Percentiles rank a stretch among this genome's conserved stretches.
Evolutionary conservation across 345 rosid species (phyloP).

Genomic region (Turritis glabra): DNA sequence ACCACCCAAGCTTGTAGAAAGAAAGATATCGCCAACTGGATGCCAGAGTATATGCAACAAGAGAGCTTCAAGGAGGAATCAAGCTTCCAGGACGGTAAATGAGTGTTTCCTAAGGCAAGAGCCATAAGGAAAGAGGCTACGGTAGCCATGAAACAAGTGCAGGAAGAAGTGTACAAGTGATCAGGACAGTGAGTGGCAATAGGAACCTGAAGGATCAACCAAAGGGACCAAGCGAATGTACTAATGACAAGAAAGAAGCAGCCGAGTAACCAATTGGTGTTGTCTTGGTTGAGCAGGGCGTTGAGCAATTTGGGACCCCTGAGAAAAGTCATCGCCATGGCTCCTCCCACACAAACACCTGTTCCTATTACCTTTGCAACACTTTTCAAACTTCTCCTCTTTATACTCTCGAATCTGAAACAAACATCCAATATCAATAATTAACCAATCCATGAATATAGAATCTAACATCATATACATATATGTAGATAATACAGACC

Average conservation of each 20-base stretch:
- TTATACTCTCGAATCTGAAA: slow-evolving; percentile 59
- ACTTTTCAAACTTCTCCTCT: slow-evolving; percentile 55
- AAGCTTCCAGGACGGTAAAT: slow-evolving; percentile 40
- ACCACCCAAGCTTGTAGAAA: slow-evolving; percentile 75
- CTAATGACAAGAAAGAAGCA: slow-evolving; percentile 50
- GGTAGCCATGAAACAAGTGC: slow-evolving; percentile 58
- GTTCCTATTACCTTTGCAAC: slow-evolving; percentile 70
- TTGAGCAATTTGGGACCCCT: slow-evolving; percentile 56
- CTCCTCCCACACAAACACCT: slow-evolving; percentile 63
- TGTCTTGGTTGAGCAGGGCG: slow-evolving; percentile 32
- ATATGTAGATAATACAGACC: too few species aligned
- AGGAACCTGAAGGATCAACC: slow-evolving; percentile 68
- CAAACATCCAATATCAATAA: background rate
- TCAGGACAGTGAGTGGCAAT: slow-evolving; percentile 50
- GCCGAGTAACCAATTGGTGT: slow-evolving; percentile 52
- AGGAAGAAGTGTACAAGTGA: slow-evolving; percentile 51
- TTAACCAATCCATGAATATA: background rate
- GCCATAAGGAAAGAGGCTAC: slow-evolving; percentile 46
- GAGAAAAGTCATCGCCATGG: slow-evolving; percentile 60
- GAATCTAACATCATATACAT: too few species aligned
- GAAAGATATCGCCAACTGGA: slow-evolving; percentile 47
- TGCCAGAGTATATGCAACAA: slow-evolving; percentile 48
- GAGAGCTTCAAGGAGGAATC: slow-evolving; percentile 45
- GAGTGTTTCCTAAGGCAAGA: slow-evolving; percentile 34
- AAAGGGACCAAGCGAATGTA: slow-evolving; percentile 56